A percentile compares a stretch with the other conserved stretches of the same genome.
These are phyloP conservation scores for Torrubiellomyces zombiae DNA, from an alignment of 2,329 filamentous ascomycete species.

Conservation along the genomic window DNA sequence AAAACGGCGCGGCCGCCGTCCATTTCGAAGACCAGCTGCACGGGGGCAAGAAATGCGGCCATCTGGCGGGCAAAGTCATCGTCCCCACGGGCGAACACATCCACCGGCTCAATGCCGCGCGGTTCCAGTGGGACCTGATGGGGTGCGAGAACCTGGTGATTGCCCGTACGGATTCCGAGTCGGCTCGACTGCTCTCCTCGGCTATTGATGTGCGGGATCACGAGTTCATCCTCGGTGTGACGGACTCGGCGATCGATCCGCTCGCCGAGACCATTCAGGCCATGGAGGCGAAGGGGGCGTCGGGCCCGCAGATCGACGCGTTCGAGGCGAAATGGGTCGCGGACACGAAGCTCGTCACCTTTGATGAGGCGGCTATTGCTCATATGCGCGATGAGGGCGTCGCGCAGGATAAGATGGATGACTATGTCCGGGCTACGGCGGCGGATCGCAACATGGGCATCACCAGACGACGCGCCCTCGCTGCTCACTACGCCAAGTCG, in stretches of 20 bases:
- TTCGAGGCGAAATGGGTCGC: conserved; percentile 86
- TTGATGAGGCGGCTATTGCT: conserved; percentile 74
- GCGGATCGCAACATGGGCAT: conserved; percentile 61
- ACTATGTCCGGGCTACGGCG: conserved; percentile 47
- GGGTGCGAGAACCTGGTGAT: conserved; percentile 88
- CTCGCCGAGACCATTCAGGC: conserved; percentile 76
- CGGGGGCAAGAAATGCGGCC: conserved; percentile 95
- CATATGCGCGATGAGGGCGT: conserved; percentile 55
- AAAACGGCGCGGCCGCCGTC: conserved; percentile 89
- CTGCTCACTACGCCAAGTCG: conserved; percentile 45
- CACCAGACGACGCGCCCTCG: conserved; percentile 57
- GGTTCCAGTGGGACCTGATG: conserved; percentile 98
- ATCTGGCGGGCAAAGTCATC: conserved; percentile 88
- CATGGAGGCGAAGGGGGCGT: conserved; percentile 71
- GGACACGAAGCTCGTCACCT: conserved; percentile 67
- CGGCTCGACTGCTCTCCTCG: conserved; percentile 74
- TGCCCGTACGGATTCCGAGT: conserved; percentile 89
- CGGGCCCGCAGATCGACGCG: conserved; percentile 63
- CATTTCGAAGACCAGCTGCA: conserved; percentile 98
- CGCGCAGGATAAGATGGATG: conserved; percentile 43
- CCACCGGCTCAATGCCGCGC: conserved; percentile 77
- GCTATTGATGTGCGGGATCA: conserved; percentile 90
- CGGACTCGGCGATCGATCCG: conserved; percentile 56
- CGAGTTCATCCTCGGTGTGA: conserved; percentile 84
- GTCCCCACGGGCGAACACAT: conserved; percentile 92